These are phyloP conservation scores for Deinandra increscens DNA, from an alignment of 129 eudicot genomes.

Conservation along the genomic window DNA sequence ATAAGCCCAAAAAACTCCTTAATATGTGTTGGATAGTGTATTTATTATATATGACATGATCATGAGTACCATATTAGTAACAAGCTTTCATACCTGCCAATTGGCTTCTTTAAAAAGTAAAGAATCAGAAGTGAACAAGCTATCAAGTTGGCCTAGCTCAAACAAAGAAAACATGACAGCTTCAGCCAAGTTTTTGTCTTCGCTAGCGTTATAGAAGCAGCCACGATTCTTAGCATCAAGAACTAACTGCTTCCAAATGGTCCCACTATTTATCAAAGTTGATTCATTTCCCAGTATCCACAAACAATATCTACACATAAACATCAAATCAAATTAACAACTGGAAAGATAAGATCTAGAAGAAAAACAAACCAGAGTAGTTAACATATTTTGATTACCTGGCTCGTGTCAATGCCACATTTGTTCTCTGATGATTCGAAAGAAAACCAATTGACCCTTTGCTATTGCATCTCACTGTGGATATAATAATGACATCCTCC, in stretches of 20 bases:
- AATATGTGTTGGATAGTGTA: not conserved
- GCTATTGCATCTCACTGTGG: slow-evolving; percentile 58
- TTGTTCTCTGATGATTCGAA: slow-evolving; percentile 46
- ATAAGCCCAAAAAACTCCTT: slow-evolving; percentile 4
- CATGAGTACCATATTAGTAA: not conserved
- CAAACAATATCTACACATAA: slow-evolving; percentile 55
- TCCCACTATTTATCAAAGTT: slow-evolving; percentile 51
- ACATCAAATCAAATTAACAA: not conserved
- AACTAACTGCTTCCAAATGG: slow-evolving; percentile 63
- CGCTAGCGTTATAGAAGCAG: slow-evolving; percentile 48
- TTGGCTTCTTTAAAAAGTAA: slow-evolving; percentile 34
- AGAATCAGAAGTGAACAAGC: slow-evolving; percentile 31
- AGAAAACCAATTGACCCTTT: slow-evolving; percentile 70
- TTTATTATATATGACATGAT: too few relatives aligned
- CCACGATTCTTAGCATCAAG: slow-evolving; percentile 58
- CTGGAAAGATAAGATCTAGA: not conserved
- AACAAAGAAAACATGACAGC: slow-evolving; percentile 36
- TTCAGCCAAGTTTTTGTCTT: slow-evolving; percentile 45
- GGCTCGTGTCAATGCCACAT: slow-evolving; percentile 78
- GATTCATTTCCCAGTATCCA: slow-evolving; percentile 73
- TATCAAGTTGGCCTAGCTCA: slow-evolving; percentile 37
- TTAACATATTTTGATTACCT: slow-evolving; percentile 42
- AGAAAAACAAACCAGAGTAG: not conserved
- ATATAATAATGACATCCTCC: slow-evolving; percentile 66
- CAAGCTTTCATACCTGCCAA: slow-evolving; percentile 51